Evolutionary conservation across 257 asterid genomes (phyloP), one percentile per base, ranked within the genome.

Genomic region (Ilex asprella): DNA sequence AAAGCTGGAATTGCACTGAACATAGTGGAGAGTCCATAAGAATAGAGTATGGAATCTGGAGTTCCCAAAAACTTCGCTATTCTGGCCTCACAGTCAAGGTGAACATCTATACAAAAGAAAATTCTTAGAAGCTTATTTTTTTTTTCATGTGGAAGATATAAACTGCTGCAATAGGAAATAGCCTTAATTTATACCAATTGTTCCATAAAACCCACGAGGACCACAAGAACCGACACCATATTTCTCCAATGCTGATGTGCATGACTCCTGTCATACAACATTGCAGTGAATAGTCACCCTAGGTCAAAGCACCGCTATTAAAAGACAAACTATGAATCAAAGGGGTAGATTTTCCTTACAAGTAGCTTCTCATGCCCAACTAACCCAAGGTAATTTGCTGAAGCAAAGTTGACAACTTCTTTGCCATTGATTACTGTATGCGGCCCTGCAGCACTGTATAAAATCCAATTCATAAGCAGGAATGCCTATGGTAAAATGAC

Each of bases 171-270:
- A 30, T 16, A 67, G 43, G 58, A 41, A 58, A 30, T 59, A 39
- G 39, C 52, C 54, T 55, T 47, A 67, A 52, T 41, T 66, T 75
- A 63, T 88, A 92, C 98, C 98, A 62, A 92, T 92, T 71, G 98
- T 92, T 76, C 98, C 98, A 76, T 92, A 92, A 70, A 92, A 92
- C 66, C 95, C 96, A 73, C 97, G 99, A 74, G 96, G 96, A 62
- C 99, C 99, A 73, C 99, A 92, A 64, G 99, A 92, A 58, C 99
- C 99, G 62, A 92, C 99, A 71, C 99, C 99, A 69, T 92, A 92
- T 82, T 92, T 92, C 79, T 89, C 99, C 80, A 92, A 73, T 55
- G 99, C 86, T 75, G 69, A 82, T 64, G 91, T 89, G 70, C 99
- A 89, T 10, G 99, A 79, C 21, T 89, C 95, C 99, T 92, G 90